phyloP scores from a whole-genome alignment of 1,284 basidiomycete genomes.

The Coriolopsis trogii region DNA sequence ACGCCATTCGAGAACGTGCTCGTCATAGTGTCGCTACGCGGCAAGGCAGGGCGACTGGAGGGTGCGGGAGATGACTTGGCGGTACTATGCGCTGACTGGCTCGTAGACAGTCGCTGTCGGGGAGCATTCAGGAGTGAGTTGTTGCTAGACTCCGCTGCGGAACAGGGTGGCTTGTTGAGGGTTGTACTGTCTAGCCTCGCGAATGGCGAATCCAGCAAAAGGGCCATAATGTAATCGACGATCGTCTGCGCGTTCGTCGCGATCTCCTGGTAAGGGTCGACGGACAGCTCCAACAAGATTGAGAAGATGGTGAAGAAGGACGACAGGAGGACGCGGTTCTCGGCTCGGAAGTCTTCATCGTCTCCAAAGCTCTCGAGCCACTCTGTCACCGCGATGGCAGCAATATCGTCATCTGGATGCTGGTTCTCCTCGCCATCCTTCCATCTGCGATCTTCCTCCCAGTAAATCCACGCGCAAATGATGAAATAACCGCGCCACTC shows the following conservation, averaged over 20 bases:
- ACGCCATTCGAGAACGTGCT: slow-evolving; percentile 61
- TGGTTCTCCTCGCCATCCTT: slow-evolving; percentile 32
- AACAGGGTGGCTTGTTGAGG: slow-evolving; percentile 53
- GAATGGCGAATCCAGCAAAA: slow-evolving; percentile 89
- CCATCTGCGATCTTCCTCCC: slow-evolving; percentile 82
- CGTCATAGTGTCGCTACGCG: slow-evolving; percentile 64
- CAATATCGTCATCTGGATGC: slow-evolving; percentile 65
- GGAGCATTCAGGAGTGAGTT: slow-evolving; percentile 24
- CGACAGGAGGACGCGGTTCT: slow-evolving; percentile 83
- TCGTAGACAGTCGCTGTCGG: slow-evolving; percentile 56
- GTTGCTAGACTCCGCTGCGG: no score
- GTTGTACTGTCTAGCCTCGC: slow-evolving; percentile 70
- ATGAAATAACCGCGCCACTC: slow-evolving; percentile 98
- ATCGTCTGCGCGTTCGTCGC: slow-evolving; percentile 89
- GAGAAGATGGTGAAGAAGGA: slow-evolving; percentile 95
- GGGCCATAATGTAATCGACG: slow-evolving; percentile 90
- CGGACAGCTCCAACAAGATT: slow-evolving; percentile 87
- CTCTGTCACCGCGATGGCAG: slow-evolving; percentile 70
- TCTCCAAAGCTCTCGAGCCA: slow-evolving; percentile 75
- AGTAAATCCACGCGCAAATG: slow-evolving; percentile 94
- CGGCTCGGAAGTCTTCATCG: slow-evolving; percentile 70
- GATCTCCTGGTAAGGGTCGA: slow-evolving; percentile 93
- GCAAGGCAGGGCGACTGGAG: slow-evolving; percentile 47
- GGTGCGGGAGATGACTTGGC: slow-evolving; percentile 41
- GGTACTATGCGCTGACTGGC: slow-evolving; percentile 47